Evolutionary conservation across 2,329 filamentous ascomycete genomes (phyloP), one percentile per base, ranked within the genome.

Genomic region (Pseudogymnoascus sp.): DNA sequence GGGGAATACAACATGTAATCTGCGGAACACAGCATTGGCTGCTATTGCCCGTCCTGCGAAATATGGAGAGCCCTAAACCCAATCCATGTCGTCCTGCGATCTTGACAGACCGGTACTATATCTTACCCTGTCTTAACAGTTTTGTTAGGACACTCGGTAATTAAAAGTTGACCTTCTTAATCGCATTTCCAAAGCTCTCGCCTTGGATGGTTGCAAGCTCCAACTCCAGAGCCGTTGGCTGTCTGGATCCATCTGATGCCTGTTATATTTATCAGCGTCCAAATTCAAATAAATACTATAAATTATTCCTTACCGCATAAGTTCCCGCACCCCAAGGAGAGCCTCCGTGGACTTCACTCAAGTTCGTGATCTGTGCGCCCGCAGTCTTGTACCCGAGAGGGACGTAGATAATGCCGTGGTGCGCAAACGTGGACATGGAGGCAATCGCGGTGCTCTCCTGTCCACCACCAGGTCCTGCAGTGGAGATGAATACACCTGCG

Each of bases 351-450:
- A 94, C 81, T 80, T 97, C 92, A 31, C 72, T 73, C 36, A 96
- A 75, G 77, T 92, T 87, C 66, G 86, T 73, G 66, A 96, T 77
- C 66, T 85, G 77, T 63, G 73, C 73, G 73, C 96, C 97, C 58
- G 85, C 78, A 70, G 87, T 89, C 77, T 89, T 87, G 81, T 96
- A 97, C 61, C 94, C 94, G 61, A 97, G 82, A 58, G 94, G 94
- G n/a, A 97, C 92, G 75, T 88, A 97, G 81, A 94, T 88, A 78
- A 97, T 88, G 71, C 94, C 94, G 80, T 97, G 94, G 79, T 97
- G 94, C 64, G 87, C 76, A 61, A 97, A 80, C 15, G 93, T 97
- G 71, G 87, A 91, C 84, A 97, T 85, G 73, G 87, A 79, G 35
- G 87, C 81, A 66, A 97, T 78, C 68, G 84, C 87, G 57, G 94